Conservation (phyloP, 495 filamentous ascomycete species). For the Glarea lozoyensis region DNA sequence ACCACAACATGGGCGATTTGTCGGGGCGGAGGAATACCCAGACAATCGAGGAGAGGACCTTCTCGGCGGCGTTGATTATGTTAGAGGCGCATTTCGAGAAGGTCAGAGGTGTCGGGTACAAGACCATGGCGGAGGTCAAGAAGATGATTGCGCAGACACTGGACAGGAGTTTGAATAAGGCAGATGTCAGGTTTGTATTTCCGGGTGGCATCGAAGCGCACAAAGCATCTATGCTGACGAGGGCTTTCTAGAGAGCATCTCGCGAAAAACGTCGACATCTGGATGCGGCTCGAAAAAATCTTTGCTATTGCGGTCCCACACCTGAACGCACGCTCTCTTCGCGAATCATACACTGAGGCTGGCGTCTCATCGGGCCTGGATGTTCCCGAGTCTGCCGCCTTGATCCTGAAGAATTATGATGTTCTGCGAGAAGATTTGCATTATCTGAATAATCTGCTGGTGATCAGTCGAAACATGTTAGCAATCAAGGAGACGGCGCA, state of each 20-base stretch:
- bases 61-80: constrained; percentile 41
- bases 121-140: constrained; percentile 38
- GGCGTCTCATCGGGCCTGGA: constrained; percentile 27
- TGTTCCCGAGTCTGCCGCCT: constrained; percentile 48
- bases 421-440: constrained; percentile 73
- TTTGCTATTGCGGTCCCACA: constrained; percentile 52
- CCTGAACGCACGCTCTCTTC: constrained; percentile 51
- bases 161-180: constrained; percentile 43
- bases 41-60: constrained; percentile 44
- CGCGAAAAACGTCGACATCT: constrained; percentile 51
- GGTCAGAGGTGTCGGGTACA: constrained; percentile 23
- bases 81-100: constrained; percentile 44
- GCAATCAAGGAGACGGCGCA: constrained; percentile 76
- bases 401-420: constrained; percentile 73
- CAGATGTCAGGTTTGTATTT: constrained; percentile 40
- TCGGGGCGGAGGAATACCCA: constrained; percentile 11
- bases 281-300: constrained; percentile 56
- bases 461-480: constrained; percentile 76
- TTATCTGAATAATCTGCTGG: constrained; percentile 73
- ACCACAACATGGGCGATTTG: constrained; percentile 1
- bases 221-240: constrained; percentile 1
- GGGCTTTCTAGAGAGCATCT: constrained; percentile 43
- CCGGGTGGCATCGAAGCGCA: not conserved
- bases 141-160: constrained; percentile 40
- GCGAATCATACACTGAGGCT: constrained; percentile 26